phyloP scores from a whole-genome alignment of 2,329 filamentous ascomycete genomes.

The Metarhizium guizhouense region DNA sequence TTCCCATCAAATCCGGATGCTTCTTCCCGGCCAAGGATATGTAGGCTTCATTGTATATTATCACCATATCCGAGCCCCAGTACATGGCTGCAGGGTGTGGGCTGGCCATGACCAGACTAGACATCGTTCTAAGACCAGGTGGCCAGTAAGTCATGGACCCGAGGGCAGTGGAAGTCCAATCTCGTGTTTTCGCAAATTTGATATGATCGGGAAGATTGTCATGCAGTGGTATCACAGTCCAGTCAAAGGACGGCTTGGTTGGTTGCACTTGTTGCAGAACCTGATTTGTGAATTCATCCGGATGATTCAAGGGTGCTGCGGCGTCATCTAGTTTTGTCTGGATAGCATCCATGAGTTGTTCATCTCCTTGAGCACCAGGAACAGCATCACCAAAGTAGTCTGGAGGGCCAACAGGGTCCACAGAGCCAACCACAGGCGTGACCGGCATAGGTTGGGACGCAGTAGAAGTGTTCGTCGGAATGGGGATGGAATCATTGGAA shows the following conservation, averaged over 20 bases:
- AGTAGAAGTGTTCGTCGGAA: slow-evolving; percentile 4
- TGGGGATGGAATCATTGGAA: slow-evolving; percentile 24
- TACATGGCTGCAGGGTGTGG: slow-evolving; percentile 71
- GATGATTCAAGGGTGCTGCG: slow-evolving; percentile 20
- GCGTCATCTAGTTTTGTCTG: slow-evolving; percentile 7
- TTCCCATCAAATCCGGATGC: slow-evolving; percentile 68
- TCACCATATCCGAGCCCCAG: slow-evolving; percentile 62
- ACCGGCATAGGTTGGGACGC: slow-evolving; percentile 24
- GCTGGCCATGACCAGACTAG: slow-evolving; percentile 72
- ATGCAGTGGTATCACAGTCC: slow-evolving; percentile 62
- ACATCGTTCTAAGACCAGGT: slow-evolving; percentile 64
- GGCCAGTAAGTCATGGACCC: slow-evolving; percentile 70
- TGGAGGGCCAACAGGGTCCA: slow-evolving; percentile 12
- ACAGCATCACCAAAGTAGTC: slow-evolving; percentile 35
- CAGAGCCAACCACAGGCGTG: slow-evolving; percentile 17
- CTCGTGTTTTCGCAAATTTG: slow-evolving; percentile 58
- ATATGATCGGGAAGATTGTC: slow-evolving; percentile 61
- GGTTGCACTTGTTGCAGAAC: slow-evolving; percentile 23
- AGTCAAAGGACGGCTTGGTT: slow-evolving; percentile 51
- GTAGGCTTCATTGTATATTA: slow-evolving; percentile 68
- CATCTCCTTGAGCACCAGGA: slow-evolving; percentile 3
- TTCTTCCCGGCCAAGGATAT: slow-evolving; percentile 65
- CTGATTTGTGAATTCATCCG: slow-evolving; percentile 33
- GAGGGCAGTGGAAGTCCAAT: slow-evolving; percentile 65
- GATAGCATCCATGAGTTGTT: slow-evolving; percentile 2